These are phyloP conservation scores for Phascolomyces articulosus DNA, from an alignment of 371 early-diverging fungal species.

Conservation along the genomic window DNA sequence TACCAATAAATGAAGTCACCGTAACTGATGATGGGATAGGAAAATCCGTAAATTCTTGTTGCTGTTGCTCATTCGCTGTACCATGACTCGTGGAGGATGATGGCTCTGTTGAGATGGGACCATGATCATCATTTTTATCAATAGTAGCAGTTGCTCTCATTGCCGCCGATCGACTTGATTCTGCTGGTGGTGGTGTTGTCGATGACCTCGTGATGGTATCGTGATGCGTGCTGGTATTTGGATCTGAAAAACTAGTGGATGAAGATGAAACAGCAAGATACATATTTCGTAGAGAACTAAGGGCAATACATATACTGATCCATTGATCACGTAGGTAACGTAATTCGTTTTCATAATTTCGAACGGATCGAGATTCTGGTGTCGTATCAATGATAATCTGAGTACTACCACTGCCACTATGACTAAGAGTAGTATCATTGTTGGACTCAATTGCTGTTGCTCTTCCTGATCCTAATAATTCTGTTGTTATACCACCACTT, in stretches of 20 bases:
- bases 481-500: too few relatives aligned
- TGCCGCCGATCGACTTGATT: neutral
- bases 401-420: too few relatives aligned
- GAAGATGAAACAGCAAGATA: slow-evolving; percentile 1
- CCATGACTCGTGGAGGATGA: too few relatives aligned
- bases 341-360: slow-evolving; percentile 7
- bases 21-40: slow-evolving; percentile 5
- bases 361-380: neutral
- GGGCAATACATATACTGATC: slow-evolving; percentile 14
- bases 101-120: too few relatives aligned
- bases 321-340: slow-evolving; percentile 18
- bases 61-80: neutral
- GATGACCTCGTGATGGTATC: too few relatives aligned
- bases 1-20: neutral
- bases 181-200: neutral
- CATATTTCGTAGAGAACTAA: slow-evolving; percentile 14
- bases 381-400: too few relatives aligned
- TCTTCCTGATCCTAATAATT: too few relatives aligned
- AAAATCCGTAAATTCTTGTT: neutral
- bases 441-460: neutral
- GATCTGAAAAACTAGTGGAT: neutral
- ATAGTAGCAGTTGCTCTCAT: neutral
- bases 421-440: too few relatives aligned
- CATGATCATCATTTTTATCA: too few relatives aligned
- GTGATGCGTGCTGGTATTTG: too few relatives aligned